Evolutionary conservation across 2,329 filamentous ascomycete species (phyloP).

Genomic region (Hypoxylon sp.): DNA sequence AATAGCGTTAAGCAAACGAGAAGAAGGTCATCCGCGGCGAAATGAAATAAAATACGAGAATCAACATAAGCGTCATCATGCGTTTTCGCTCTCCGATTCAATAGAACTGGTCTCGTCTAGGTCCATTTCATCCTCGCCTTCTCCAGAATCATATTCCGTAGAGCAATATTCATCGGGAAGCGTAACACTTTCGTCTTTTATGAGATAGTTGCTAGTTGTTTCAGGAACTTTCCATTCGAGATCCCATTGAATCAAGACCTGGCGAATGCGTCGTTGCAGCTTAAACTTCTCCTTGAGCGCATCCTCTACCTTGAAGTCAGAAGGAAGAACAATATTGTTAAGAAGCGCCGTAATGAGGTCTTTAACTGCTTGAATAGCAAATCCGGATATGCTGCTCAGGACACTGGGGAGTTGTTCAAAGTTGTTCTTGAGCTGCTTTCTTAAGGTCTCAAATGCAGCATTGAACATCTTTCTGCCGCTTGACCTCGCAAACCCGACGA

Average conservation of each 20-base stretch:
- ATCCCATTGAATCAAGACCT: not conserved
- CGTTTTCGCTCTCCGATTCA: not conserved
- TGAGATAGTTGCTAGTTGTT: not conserved
- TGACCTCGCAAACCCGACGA: not conserved
- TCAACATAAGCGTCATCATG: not conserved
- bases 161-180: not conserved
- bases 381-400: not conserved
- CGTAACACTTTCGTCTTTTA: not conserved
- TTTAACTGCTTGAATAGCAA: not conserved
- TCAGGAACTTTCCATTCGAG: not conserved
- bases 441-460: not conserved
- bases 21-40: too few species aligned
- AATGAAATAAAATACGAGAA: too few species aligned
- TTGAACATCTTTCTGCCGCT: not conserved
- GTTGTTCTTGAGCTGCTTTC: not conserved
- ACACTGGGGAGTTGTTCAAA: not conserved
- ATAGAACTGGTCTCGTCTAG: not conserved
- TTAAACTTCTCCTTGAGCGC: not conserved
- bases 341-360: constrained; percentile 1
- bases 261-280: not conserved
- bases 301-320: not conserved
- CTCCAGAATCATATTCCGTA: not conserved
- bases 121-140: not conserved
- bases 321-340: not conserved
- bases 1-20: not conserved